These are phyloP conservation scores for Choiromyces venosus DNA, from an alignment of 495 filamentous ascomycete species.

Conservation along the genomic window DNA sequence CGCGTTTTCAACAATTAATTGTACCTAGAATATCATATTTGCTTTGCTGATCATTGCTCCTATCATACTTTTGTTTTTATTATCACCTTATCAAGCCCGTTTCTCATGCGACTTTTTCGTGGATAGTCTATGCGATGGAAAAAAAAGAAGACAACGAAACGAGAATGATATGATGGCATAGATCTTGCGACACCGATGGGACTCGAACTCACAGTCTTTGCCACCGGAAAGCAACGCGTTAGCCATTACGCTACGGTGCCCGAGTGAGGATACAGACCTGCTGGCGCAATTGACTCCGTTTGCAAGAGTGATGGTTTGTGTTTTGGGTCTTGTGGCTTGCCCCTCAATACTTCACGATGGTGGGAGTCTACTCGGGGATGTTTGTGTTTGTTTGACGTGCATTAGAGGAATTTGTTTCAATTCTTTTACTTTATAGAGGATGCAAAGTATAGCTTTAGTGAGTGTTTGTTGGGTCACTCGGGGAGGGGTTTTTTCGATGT, in stretches of 20 bases:
- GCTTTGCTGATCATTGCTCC: no score
- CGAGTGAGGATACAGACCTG: not conserved
- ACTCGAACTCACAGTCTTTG: slow-evolving; percentile 28
- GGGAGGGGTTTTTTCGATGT: not conserved
- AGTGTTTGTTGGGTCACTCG: not conserved
- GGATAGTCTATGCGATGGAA: no score
- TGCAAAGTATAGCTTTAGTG: not conserved
- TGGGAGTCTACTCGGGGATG: not conserved
- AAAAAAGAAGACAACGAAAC: not conserved
- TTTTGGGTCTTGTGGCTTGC: not conserved
- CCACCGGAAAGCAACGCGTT: slow-evolving; percentile 30
- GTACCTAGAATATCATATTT: no score
- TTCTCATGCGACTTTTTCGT: not conserved
- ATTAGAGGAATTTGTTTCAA: not conserved
- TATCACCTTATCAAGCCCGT: not conserved
- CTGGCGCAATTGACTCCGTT: not conserved
- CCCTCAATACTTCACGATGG: not conserved
- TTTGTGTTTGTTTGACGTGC: not conserved
- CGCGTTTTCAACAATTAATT: no score
- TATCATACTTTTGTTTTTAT: no score
- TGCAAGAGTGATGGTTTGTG: not conserved
- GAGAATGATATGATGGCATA: not conserved
- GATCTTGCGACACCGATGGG: slow-evolving; percentile 10
- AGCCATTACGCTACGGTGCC: slow-evolving; percentile 27
- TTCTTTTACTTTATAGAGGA: not conserved